These are phyloP conservation scores for Clavispora asparagi DNA, from an alignment of 805 yeast genomes.

Conservation along the genomic window DNA sequence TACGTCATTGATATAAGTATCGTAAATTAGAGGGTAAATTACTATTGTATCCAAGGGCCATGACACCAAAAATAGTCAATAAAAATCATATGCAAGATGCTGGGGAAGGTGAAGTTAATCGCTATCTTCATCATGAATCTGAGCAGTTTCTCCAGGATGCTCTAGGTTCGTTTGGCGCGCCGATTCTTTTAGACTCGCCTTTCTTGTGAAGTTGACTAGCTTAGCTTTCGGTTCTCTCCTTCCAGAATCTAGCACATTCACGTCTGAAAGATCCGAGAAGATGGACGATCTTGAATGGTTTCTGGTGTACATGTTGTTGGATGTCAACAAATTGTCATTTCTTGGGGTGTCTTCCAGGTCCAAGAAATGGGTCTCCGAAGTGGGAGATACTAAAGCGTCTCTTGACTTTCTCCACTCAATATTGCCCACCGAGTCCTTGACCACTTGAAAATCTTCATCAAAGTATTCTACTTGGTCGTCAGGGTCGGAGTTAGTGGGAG, in stretches of 20 bases:
- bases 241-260: conserved; percentile 2
- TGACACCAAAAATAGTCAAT: neutral
- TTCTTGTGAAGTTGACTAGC: conserved; percentile 44
- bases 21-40: neutral
- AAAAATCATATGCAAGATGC: neutral
- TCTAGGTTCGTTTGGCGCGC: conserved; percentile 28
- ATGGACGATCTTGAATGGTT: conserved; percentile 6
- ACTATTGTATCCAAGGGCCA: neutral
- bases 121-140: conserved; percentile 29
- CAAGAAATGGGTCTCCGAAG: conserved; percentile 8
- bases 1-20: neutral
- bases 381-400: conserved; percentile 7
- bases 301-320: neutral
- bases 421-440: conserved; percentile 23
- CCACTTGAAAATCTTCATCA: conserved; percentile 27
- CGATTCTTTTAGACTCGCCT: conserved; percentile 38
- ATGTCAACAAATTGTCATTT: conserved; percentile 1
- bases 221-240: conserved; percentile 27
- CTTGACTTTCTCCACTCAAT: conserved; percentile 20
- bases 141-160: conserved; percentile 29
- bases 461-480: neutral
- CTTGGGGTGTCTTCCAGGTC: conserved; percentile 4
- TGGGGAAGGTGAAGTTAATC: conserved; percentile 10
- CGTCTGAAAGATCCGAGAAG: conserved; percentile 7
- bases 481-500: neutral